Evolutionary conservation across 2,329 filamentous ascomycete genomes (phyloP).

Genomic region (Cercospora sp.): DNA sequence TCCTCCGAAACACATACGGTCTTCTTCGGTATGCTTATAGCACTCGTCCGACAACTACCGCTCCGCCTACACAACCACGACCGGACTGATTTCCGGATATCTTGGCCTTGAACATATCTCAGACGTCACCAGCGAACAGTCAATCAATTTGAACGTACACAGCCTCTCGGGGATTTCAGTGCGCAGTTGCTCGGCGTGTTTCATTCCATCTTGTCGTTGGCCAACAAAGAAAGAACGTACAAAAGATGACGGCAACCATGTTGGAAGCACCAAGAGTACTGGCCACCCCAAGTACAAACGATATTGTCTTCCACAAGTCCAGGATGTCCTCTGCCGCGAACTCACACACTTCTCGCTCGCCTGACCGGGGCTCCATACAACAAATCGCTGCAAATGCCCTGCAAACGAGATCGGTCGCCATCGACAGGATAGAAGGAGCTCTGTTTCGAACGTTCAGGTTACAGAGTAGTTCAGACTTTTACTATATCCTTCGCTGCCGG

Average conservation of each 20-base stretch:
- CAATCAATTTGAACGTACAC: background rate
- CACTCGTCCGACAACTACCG: constrained; percentile 18
- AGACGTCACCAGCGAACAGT: background rate
- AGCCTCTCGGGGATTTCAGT: background rate
- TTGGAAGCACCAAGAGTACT: background rate
- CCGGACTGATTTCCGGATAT: background rate
- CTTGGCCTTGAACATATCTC: background rate
- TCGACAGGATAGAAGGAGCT: constrained; percentile 32
- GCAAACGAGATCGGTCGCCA: constrained; percentile 30
- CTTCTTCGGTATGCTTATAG: constrained; percentile 25
- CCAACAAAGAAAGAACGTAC: background rate
- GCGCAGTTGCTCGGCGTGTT: constrained; percentile 1
- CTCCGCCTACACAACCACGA: background rate
- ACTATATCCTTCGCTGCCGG: constrained; percentile 45
- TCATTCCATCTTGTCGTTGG: background rate
- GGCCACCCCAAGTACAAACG: background rate
- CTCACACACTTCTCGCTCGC: constrained; percentile 21
- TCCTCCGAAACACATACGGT: constrained; percentile 17
- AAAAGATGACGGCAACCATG: constrained; percentile 5
- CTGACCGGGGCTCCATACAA: constrained; percentile 30
- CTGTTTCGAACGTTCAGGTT: constrained; percentile 47
- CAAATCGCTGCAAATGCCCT: constrained; percentile 31
- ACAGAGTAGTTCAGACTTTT: constrained; percentile 42
- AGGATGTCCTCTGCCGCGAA: constrained; percentile 13
- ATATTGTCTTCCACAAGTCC: constrained; percentile 5